Conservation (phyloP, 768 basidiomycete species). For the Punctularia strigosozonata region DNA sequence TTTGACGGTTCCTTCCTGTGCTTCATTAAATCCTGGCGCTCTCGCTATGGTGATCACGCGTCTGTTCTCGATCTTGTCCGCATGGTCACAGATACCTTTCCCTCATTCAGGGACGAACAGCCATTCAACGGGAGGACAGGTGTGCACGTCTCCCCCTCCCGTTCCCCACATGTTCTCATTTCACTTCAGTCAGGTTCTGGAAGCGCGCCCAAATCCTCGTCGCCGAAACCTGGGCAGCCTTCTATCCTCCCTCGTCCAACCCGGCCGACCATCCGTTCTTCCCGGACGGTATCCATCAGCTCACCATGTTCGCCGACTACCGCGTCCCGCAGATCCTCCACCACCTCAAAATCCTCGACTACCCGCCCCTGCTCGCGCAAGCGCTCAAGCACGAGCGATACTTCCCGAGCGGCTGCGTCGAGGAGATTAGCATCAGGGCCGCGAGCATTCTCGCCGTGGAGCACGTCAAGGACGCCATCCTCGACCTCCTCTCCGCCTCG, state of each 20-base stretch:
- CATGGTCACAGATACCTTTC: conserved; percentile 58
- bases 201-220: conserved; percentile 88
- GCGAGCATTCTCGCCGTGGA: conserved; percentile 78
- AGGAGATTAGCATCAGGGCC: conserved; percentile 72
- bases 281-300: conserved; percentile 55
- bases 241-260: conserved; percentile 45
- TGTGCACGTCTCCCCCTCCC: conserved; percentile 15
- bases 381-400: conserved; percentile 32
- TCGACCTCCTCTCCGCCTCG: conserved; percentile 12
- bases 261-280: conserved; percentile 56
- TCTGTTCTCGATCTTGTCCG: conserved; percentile 66
- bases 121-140: conserved; percentile 46
- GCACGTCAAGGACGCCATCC: conserved; percentile 51
- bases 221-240: conserved; percentile 88
- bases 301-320: conserved; percentile 95
- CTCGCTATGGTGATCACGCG: conserved; percentile 37
- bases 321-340: conserved; percentile 86
- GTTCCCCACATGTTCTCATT: not conserved
- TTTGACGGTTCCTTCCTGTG: conserved; percentile 63
- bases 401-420: conserved; percentile 43
- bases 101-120: conserved; percentile 65
- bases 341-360: conserved; percentile 65
- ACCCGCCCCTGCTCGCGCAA: conserved; percentile 48
- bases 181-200: conserved; percentile 60
- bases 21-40: conserved; percentile 52